Evolutionary conservation across 2,329 filamentous ascomycete species (phyloP).

Genomic region (Fusarium sp.): DNA sequence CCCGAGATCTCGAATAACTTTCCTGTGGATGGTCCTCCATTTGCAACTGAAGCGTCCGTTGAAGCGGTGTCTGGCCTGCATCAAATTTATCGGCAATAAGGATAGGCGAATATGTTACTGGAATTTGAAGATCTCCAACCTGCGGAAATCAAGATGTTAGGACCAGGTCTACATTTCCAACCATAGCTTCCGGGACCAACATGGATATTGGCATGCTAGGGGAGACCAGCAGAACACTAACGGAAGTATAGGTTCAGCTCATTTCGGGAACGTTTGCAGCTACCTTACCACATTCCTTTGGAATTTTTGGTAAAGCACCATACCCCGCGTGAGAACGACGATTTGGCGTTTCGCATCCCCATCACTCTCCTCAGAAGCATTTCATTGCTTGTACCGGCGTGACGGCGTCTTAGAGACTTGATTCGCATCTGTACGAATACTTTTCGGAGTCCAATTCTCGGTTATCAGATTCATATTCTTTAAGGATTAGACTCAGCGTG

Average conservation of each 20-base stretch:
- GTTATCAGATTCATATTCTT: slow-evolving; percentile 46
- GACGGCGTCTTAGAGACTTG: slow-evolving; percentile 55
- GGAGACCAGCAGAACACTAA: slow-evolving; percentile 38
- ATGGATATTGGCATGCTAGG: background rate
- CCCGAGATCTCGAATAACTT: background rate
- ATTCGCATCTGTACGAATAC: slow-evolving; percentile 53
- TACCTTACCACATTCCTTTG: slow-evolving; percentile 56
- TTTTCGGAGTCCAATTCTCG: slow-evolving; percentile 52
- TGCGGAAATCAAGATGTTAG: background rate
- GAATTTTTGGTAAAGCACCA: slow-evolving; percentile 54
- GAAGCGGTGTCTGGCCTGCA: background rate
- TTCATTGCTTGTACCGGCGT: slow-evolving; percentile 53
- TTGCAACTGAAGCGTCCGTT: background rate
- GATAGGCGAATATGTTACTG: background rate
- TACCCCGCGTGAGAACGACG: slow-evolving; percentile 44
- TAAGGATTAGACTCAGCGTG: slow-evolving; percentile 46
- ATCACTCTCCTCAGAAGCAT: slow-evolving; percentile 46
- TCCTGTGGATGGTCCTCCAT: background rate
- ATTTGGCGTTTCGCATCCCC: slow-evolving; percentile 45
- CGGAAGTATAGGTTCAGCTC: slow-evolving; percentile 52
- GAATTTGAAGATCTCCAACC: background rate
- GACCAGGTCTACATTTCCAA: background rate
- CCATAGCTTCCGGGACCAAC: background rate
- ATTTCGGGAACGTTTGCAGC: slow-evolving; percentile 55
- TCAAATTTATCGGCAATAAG: background rate